Evolutionary conservation across 495 filamentous ascomycete species (phyloP), one percentile per base, ranked within the genome.

Genomic region (Xylaria flabelliformis): DNA sequence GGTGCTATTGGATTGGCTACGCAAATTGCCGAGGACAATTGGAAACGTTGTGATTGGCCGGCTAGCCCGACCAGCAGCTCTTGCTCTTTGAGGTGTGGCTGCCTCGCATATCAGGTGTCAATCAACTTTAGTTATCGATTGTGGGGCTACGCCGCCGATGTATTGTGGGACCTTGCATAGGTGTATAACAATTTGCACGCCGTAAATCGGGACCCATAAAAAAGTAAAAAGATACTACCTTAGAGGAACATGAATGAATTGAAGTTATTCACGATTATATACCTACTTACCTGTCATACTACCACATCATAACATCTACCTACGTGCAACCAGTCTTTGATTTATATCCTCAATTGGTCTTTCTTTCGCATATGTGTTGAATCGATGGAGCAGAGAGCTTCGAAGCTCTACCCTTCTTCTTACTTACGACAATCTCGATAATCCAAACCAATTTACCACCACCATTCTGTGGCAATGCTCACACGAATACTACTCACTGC

Each of bases 21-120:
- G 4, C 42, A 34, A 56, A 73, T 73, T 73, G 56, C 71, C 71
- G 71, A 73, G 71, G 71, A 73, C 71, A 73, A 68, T 66, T 73
- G 26, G 17, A 56, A n/a, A 21, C 34, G 44, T 13, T 44, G n/a
- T 73, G 64, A 69, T 73, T 73, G 71, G 71, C 56, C 17, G 64
- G 3, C 26, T 62, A 21, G 55, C 36, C 64, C 63, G 64, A 64
- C 26, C 26, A 24, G 9, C 46, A 17, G 1, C 42, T 69, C 24
- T 21, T 59, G 29, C 13, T 34, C 29, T 5, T 41, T 46, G 46
- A 59, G n/a, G 51, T 46, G 32, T 39, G 42, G 29, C 19, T 24
- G 65, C 65, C 42, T 44, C 29, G 41, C 0, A 21, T 58, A 58
- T 68, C 36, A 48, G 24, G 50, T 50, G 39, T 42, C 24, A 61